phyloP scores from a whole-genome alignment of 345 rosid genomes.

The Brassica juncea region DNA sequence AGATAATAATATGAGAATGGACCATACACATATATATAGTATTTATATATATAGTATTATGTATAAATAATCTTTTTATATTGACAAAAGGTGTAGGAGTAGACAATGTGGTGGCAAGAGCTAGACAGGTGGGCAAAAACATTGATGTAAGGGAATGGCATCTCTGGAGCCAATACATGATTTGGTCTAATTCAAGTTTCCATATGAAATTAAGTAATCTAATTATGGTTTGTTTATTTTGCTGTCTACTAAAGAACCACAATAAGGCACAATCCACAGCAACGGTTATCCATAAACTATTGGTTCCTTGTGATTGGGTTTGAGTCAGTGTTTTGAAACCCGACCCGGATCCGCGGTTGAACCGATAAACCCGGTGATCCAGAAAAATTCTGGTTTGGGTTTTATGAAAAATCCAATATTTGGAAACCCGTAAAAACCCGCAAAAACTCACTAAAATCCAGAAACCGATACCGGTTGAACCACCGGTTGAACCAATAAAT shows the following conservation, averaged over 20 bases:
- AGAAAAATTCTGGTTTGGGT: no score
- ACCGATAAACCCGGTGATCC: no score
- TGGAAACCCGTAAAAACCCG: no score
- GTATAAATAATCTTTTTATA: slow-evolving; percentile 2
- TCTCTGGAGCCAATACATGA: slow-evolving; percentile 37
- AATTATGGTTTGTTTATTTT: background rate
- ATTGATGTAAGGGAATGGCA: slow-evolving; percentile 36
- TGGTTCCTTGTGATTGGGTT: no score
- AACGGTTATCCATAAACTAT: no score
- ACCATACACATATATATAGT: slow-evolving; percentile 4
- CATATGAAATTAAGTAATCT: slow-evolving; percentile 15
- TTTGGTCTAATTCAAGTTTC: slow-evolving; percentile 37
- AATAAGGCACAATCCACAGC: no score
- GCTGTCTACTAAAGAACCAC: slow-evolving; percentile 11
- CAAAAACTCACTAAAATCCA: no score
- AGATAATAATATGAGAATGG: slow-evolving; percentile 16
- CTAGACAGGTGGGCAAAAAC: slow-evolving; percentile 39
- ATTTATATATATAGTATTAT: background rate
- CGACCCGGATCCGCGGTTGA: no score
- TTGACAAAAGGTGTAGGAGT: slow-evolving; percentile 33
- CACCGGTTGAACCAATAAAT: no score
- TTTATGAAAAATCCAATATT: no score
- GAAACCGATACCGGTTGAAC: no score
- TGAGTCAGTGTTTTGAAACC: no score
- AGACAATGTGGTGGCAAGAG: slow-evolving; percentile 40